Evolutionary conservation across 2,329 filamentous ascomycete species (phyloP).

Genomic region (Dactylellina cionopaga): DNA sequence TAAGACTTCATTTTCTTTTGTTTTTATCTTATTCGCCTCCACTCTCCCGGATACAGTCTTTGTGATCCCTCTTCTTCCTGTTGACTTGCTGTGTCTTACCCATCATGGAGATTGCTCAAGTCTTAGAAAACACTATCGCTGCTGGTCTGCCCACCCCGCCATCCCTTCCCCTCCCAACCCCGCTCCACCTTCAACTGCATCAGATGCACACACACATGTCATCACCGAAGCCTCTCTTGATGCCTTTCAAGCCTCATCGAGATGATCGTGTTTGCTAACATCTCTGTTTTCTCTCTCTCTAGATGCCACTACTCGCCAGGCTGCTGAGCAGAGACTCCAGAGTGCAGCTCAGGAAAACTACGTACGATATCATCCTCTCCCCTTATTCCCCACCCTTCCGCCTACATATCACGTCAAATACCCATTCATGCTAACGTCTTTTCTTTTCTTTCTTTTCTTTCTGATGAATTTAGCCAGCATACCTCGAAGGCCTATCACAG

Average conservation of each 20-base stretch:
- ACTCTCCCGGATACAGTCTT: slow-evolving; percentile 57
- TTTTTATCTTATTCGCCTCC: slow-evolving; percentile 53
- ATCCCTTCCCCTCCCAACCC: slow-evolving; percentile 45
- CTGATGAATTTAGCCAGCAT: slow-evolving; percentile 74
- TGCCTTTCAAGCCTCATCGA: slow-evolving; percentile 45
- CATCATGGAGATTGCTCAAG: slow-evolving; percentile 96
- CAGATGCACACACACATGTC: slow-evolving; percentile 25
- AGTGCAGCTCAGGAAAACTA: slow-evolving; percentile 96
- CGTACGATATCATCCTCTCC: slow-evolving; percentile 66
- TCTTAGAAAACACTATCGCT: slow-evolving; percentile 96
- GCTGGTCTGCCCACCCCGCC: slow-evolving; percentile 73
- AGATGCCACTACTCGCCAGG: slow-evolving; percentile 90
- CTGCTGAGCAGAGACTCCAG: slow-evolving; percentile 91
- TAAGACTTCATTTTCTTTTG: slow-evolving; percentile 52
- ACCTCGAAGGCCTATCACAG: slow-evolving; percentile 89
- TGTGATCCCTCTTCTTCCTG: slow-evolving; percentile 56
- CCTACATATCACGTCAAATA: too few relatives aligned
- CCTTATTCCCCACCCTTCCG: background rate
- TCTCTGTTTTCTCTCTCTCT: slow-evolving; percentile 58
- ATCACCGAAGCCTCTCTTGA: slow-evolving; percentile 16
- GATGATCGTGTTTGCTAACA: slow-evolving; percentile 53
- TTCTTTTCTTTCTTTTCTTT: slow-evolving; percentile 53
- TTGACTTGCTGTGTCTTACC: slow-evolving; percentile 58
- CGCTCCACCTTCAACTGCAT: background rate
- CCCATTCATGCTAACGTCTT: slow-evolving; percentile 38